A percentile compares a stretch with the other conserved stretches of the same genome.
These are phyloP conservation scores for Phalaenopsis aphrodite DNA, from an alignment of 106 monocot genomes.

Conservation along the genomic window DNA sequence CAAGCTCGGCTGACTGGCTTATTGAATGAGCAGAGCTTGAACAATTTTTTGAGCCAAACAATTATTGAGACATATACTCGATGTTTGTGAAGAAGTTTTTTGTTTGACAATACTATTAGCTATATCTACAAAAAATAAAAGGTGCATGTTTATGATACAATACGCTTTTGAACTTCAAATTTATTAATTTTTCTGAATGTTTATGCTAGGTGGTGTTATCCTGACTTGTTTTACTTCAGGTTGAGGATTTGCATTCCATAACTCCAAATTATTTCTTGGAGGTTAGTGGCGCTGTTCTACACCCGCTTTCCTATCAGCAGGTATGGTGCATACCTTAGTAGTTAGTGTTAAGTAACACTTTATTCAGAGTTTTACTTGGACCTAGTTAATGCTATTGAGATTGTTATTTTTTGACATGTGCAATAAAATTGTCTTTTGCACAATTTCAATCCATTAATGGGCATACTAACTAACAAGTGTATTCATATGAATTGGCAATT, in stretches of 20 bases:
- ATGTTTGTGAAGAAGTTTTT: neutral
- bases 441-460: neutral
- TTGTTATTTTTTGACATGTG: neutral
- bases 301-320: slow-evolving; percentile 96
- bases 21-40: neutral
- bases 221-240: slow-evolving; percentile 30
- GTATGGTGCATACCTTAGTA: slow-evolving; percentile 14
- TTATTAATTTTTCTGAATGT: neutral
- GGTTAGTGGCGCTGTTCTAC: slow-evolving; percentile 89
- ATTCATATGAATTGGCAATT: neutral
- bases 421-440: neutral
- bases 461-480: neutral
- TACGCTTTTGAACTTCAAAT: neutral
- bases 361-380: neutral
- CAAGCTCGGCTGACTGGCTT: neutral
- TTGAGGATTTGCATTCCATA: slow-evolving; percentile 94
- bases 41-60: neutral
- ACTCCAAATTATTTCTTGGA: slow-evolving; percentile 88
- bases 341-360: too few species aligned
- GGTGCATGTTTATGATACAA: neutral
- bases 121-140: neutral
- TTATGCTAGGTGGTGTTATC: neutral
- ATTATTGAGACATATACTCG: neutral
- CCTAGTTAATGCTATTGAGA: neutral
- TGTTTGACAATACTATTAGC: neutral